These are phyloP conservation scores for Botrytis squamosa DNA, from an alignment of 2,329 filamentous ascomycete species.

Conservation along the genomic window DNA sequence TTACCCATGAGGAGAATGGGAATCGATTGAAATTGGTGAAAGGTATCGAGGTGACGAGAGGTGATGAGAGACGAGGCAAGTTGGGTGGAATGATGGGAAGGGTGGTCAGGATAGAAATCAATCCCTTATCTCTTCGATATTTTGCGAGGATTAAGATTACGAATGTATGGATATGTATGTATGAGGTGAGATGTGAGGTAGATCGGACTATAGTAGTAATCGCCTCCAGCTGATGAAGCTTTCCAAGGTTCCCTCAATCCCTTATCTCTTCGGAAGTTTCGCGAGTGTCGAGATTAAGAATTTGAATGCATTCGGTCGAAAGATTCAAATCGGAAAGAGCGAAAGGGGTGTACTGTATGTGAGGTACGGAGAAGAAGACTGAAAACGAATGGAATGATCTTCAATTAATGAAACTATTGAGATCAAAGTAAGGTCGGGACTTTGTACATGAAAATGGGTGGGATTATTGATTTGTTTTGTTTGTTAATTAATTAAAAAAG, in stretches of 20 bases:
- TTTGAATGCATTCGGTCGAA: conserved; percentile 4
- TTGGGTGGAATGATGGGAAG: background rate
- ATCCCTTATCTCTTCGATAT: background rate
- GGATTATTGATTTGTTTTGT: background rate
- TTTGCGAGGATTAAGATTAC: background rate
- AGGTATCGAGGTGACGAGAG: background rate
- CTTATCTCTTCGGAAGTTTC: background rate
- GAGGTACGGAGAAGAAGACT: background rate
- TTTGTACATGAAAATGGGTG: no score
- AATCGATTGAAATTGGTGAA: background rate
- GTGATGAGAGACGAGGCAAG: background rate
- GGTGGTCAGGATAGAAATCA: background rate
- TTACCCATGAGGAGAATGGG: conserved; percentile 20
- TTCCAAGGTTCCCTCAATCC: background rate
- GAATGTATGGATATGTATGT: background rate
- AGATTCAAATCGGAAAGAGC: background rate
- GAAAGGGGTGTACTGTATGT: background rate
- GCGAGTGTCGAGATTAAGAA: background rate
- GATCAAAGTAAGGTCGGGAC: background rate
- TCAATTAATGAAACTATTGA: background rate
- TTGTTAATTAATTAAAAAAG: background rate
- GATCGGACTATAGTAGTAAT: background rate
- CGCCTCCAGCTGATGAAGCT: background rate
- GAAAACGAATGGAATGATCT: background rate
- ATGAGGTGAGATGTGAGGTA: background rate